Evolutionary conservation across 805 yeast genomes (phyloP).

Genomic region (Candida ortonii): DNA sequence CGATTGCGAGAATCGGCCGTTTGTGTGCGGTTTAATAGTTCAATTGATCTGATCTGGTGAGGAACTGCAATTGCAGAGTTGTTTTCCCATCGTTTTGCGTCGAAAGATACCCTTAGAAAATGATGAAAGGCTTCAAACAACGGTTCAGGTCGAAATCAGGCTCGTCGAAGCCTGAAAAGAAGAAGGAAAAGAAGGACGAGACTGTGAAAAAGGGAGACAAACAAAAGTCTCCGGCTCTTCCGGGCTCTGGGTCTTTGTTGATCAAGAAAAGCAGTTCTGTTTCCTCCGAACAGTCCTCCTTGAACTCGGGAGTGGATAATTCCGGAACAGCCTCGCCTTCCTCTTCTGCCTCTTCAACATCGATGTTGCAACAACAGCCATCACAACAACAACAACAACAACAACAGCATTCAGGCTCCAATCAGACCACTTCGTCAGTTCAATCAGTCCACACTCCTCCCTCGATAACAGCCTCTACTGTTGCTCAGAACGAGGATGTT

Average conservation of each 20-base stretch:
- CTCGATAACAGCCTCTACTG: constrained; percentile 7
- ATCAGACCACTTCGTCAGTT: constrained; percentile 2
- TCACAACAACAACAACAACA: constrained; percentile 11
- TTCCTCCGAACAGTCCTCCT: constrained; percentile 19
- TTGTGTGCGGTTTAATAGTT: no score
- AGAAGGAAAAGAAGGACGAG: constrained; percentile 40
- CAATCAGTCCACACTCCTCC: constrained; percentile 9
- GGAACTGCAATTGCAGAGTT: no score
- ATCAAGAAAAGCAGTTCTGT: constrained; percentile 15
- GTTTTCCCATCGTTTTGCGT: no score
- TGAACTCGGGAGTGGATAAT: constrained; percentile 15
- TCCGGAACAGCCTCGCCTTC: constrained; percentile 20
- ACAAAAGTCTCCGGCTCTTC: no score
- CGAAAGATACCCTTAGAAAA: constrained; percentile 39
- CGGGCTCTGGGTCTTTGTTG: constrained; percentile 12
- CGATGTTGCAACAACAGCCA: constrained; percentile 12
- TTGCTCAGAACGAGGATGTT: constrained; percentile 10
- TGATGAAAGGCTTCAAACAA: constrained; percentile 76
- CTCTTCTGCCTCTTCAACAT: constrained; percentile 22
- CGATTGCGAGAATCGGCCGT: no score
- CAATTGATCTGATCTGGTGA: no score
- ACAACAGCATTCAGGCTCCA: constrained; percentile 8
- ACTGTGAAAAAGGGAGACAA: constrained; percentile 23
- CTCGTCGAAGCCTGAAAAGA: constrained; percentile 35
- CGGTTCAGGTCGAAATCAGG: constrained; percentile 42